Conservation (phyloP, 83 land plant species). For the Thuja plicata region DNA sequence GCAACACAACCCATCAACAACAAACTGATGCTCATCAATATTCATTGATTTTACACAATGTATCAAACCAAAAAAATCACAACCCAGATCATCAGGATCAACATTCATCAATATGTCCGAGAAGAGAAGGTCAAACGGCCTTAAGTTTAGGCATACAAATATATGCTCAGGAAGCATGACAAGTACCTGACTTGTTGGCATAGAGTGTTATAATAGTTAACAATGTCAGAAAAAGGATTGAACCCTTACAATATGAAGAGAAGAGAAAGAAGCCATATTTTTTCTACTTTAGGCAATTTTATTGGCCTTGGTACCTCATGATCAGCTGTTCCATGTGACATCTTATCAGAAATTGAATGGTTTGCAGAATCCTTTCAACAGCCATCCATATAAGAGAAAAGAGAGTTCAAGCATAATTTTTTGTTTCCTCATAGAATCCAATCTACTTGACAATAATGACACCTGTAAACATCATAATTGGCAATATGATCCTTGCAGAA, state of each 20-base stretch:
- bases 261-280: not conserved
- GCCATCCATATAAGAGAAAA: not conserved
- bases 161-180: not conserved
- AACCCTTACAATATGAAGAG: not conserved
- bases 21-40: not conserved
- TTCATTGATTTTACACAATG: not conserved
- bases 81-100: not conserved
- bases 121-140: not conserved
- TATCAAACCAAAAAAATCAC: not conserved
- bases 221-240: not conserved
- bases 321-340: conserved; percentile 2
- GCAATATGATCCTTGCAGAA: not conserved
- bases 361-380: not conserved
- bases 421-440: not conserved
- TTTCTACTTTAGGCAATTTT: no score
- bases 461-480: not conserved
- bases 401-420: not conserved
- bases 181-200: not conserved
- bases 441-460: not conserved
- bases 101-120: not conserved
- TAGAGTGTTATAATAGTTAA: not conserved
- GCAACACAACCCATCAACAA: not conserved
- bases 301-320: not conserved
- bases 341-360: not conserved
- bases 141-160: not conserved